These are phyloP conservation scores for Acanthamoeba royreba DNA, from an alignment of 208 protist species.

Conservation along the genomic window DNA sequence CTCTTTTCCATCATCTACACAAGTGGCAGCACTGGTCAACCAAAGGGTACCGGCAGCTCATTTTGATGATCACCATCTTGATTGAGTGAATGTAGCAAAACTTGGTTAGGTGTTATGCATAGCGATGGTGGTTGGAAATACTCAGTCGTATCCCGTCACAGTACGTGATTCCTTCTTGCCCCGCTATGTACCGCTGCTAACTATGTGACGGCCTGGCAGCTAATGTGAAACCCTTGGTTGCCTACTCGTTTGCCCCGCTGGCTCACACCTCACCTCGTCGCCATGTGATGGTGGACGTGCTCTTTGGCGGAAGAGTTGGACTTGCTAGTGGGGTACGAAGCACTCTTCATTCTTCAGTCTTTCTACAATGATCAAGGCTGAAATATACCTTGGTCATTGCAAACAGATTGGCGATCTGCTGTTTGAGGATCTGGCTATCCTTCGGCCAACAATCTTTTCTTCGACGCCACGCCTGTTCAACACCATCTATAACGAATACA, in stretches of 20 bases:
- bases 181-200: no score
- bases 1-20: constrained; percentile 54
- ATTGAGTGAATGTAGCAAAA: neutral
- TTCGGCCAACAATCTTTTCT: neutral
- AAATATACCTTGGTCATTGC: neutral
- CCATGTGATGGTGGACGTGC: neutral
- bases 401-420: neutral
- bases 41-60: constrained; percentile 31
- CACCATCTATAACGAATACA: constrained; percentile 1
- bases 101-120: neutral
- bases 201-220: neutral
- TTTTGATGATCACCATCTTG: no score
- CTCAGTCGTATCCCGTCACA: neutral
- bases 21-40: constrained; percentile 48
- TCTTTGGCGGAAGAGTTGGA: neutral
- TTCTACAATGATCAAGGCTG: no score
- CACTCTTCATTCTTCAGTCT: neutral
- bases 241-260: neutral
- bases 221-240: neutral
- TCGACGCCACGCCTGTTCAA: constrained; percentile 9
- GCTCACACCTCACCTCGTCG: neutral
- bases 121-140: neutral
- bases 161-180: neutral
- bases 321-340: neutral
- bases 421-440: neutral